phyloP scores from a whole-genome alignment of 768 basidiomycete species.

The Agaricus subrufescens region DNA sequence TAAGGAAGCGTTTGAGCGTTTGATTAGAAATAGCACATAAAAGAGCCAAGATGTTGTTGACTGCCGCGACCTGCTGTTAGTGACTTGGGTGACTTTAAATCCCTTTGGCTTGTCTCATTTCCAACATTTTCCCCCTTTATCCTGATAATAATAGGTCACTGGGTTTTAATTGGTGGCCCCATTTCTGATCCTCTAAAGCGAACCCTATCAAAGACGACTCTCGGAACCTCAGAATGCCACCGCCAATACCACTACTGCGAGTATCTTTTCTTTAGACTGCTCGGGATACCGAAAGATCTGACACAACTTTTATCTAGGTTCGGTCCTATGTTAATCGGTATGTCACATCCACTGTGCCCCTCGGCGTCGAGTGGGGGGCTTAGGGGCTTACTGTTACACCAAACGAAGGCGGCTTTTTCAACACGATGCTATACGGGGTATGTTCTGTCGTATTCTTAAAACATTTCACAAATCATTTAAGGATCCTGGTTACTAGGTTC shows the following conservation, averaged over 20 bases:
- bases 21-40: too few relatives aligned
- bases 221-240: neutral
- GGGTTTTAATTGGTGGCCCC: too few relatives aligned
- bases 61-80: too few relatives aligned
- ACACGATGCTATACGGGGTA: constrained; percentile 30
- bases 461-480: neutral
- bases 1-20: too few relatives aligned
- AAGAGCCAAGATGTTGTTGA: too few relatives aligned
- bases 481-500: constrained; percentile 16
- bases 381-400: neutral
- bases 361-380: too few relatives aligned
- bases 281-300: neutral
- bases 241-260: constrained; percentile 9
- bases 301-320: neutral
- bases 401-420: constrained; percentile 23
- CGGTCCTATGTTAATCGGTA: constrained; percentile 16
- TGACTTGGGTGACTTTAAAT: too few relatives aligned
- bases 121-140: too few relatives aligned
- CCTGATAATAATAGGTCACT: too few relatives aligned
- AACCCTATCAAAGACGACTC: too few relatives aligned
- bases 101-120: too few relatives aligned
- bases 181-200: neutral
- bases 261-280: neutral
- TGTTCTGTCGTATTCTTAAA: constrained; percentile 3
- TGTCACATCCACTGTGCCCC: neutral